Base-by-base conservation (phyloP, 306 rosid genomes). In the Delonix regia region DNA sequence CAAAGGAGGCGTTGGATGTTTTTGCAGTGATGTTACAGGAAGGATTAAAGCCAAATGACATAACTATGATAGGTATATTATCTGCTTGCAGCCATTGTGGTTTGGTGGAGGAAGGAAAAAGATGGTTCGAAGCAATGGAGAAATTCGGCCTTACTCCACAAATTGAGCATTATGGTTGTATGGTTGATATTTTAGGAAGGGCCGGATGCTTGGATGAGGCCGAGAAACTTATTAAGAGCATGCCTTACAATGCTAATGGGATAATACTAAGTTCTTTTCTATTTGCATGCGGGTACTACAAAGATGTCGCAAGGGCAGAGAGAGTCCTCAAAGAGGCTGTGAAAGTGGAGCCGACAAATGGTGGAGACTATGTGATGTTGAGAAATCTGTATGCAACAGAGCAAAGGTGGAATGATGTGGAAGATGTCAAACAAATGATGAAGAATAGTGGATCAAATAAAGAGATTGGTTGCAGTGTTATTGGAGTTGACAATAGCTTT, bases 31-130 rank as follows among this genome's bases (percentile, higher is more conserved):
- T 89, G 97, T 84, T 66, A 42, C 64, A 2, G 2, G 71, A 78
- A 51, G 86, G 88, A 4, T 52, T 64, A 74, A 66, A 77, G 57
- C 96, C 92, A 0, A 80, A 90, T 52, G 88, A 80, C 72, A 57
- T 82, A 74, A 90, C 97, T 11, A 78, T 93, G 80, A 62, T 85
- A 7, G 72, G 89, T 9, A 85, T 90, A 67, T 83, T 93, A 64
- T 87, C 94, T 69, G 90, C 94, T 56, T 90, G 96, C 74, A 87
- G 79, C 81, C 94, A 89, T 77, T 62, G 90, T 74, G 97, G 97
- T 69, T 42, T 93, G 47, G 88, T 89, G 27, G 85, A 90, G 41
- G 91, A 90, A 77, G 97, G 96, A 81, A 90, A 83, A 71, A 83
- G 72, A 38, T 85, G 86, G 85, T 90, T 89, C 73, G 79, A 75